A percentile compares a stretch with the other conserved stretches of the same genome.
Conservation (phyloP, 768 basidiomycete species). For the Hydnum rufescens region DNA sequence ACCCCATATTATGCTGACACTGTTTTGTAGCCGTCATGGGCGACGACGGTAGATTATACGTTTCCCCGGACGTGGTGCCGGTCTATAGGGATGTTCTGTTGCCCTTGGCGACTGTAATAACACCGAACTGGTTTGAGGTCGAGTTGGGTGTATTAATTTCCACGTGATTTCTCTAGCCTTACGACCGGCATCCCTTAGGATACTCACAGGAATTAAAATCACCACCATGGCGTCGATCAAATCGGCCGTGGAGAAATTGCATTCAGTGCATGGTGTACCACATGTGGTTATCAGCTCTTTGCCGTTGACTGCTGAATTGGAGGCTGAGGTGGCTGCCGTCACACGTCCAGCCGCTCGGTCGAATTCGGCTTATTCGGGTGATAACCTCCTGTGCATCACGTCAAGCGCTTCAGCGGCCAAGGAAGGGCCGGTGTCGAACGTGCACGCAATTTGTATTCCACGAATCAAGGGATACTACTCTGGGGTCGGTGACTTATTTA, state of each 20-base stretch:
- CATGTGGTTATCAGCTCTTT: conserved; percentile 89
- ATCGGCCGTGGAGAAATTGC: conserved; percentile 49
- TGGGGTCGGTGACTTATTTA: conserved; percentile 94
- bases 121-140: conserved; percentile 96
- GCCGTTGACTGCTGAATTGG: conserved; percentile 23
- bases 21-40: conserved; percentile 69
- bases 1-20: background rate
- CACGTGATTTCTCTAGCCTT: background rate
- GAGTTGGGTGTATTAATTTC: conserved; percentile 36
- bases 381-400: conserved; percentile 60
- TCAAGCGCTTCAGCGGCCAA: conserved; percentile 27
- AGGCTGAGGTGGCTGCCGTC: conserved; percentile 24
- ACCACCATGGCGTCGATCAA: conserved; percentile 45
- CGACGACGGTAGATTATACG: conserved; percentile 76
- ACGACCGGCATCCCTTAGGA: conserved; percentile 24
- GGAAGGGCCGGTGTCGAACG: conserved; percentile 19
- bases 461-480: conserved; percentile 82
- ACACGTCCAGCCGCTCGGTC: conserved; percentile 25
- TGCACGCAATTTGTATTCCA: conserved; percentile 56
- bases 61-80: conserved; percentile 69
- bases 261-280: conserved; percentile 53
- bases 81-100: conserved; percentile 59
- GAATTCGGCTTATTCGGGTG: conserved; percentile 10
- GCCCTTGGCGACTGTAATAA: conserved; percentile 75
- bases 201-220: conserved; percentile 54